phyloP scores from a whole-genome alignment of 140 eudicot species.

The Senecio squalidus region DNA sequence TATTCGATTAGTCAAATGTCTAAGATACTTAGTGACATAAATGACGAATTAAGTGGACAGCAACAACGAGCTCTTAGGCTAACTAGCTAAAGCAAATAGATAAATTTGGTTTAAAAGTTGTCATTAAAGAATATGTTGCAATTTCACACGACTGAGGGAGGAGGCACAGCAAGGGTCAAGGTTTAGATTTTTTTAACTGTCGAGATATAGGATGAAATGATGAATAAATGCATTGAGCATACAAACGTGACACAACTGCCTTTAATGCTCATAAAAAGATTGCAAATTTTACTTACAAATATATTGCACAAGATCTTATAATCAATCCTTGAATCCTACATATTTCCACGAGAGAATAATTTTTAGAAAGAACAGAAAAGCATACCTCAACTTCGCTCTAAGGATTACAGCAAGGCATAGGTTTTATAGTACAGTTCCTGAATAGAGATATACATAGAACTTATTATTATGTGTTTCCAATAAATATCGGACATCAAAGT shows the following conservation, averaged over 20 bases:
- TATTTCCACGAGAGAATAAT: background rate
- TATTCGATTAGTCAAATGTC: background rate
- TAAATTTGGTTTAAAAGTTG: background rate
- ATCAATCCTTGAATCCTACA: background rate
- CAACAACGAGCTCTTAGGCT: background rate
- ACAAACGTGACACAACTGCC: background rate
- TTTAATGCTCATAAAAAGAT: background rate
- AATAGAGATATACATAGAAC: background rate
- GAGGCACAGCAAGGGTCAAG: background rate
- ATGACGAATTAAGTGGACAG: background rate
- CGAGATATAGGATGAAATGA: background rate
- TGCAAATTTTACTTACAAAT: background rate
- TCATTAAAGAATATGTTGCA: background rate
- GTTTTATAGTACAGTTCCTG: constrained; percentile 3
- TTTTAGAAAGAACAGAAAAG: background rate
- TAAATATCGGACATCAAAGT: background rate
- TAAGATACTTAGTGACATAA: background rate
- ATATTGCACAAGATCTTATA: constrained; percentile 8
- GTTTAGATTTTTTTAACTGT: background rate
- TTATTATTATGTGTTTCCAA: background rate
- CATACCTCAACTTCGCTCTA: constrained; percentile 16
- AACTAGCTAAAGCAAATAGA: background rate
- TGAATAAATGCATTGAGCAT: background rate
- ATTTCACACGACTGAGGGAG: background rate
- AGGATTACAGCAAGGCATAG: background rate